phyloP scores from a whole-genome alignment of 208 protist species.

The Porcisia hertigi region DNA sequence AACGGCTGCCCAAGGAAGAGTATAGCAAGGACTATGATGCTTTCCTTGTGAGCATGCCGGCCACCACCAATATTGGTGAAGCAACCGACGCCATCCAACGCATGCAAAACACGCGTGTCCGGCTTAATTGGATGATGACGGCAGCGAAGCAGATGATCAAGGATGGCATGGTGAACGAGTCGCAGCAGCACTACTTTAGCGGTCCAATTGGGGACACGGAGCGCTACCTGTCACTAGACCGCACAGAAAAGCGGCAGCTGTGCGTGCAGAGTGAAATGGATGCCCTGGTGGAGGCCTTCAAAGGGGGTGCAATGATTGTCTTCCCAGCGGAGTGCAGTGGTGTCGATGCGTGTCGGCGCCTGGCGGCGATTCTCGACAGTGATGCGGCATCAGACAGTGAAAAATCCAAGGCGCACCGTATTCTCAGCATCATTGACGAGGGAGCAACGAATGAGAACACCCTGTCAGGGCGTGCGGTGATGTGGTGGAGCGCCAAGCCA shows the following conservation, averaged over 20 bases:
- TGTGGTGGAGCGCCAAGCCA: constrained; percentile 93
- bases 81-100: constrained; percentile 69
- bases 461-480: constrained; percentile 53
- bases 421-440: constrained; percentile 87
- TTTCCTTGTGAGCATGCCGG: constrained; percentile 64
- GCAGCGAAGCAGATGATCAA: constrained; percentile 84
- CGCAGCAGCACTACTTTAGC: constrained; percentile 68
- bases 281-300: constrained; percentile 65
- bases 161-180: constrained; percentile 57
- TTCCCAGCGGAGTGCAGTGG: constrained; percentile 88
- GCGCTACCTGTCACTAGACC: constrained; percentile 77
- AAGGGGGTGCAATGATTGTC: constrained; percentile 86
- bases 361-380: constrained; percentile 67
- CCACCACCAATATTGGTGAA: constrained; percentile 71
- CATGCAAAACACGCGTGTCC: constrained; percentile 89
- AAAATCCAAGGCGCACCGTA: constrained; percentile 78
- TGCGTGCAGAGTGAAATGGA: constrained; percentile 76
- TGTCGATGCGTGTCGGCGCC: constrained; percentile 57
- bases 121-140: constrained; percentile 83
- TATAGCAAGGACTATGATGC: constrained; percentile 91
- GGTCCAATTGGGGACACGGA: constrained; percentile 75
- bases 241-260: constrained; percentile 52
- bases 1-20: constrained; percentile 90
- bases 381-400: constrained; percentile 56
- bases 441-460: constrained; percentile 80